Base-by-base conservation (phyloP, 768 basidiomycete genomes). In the Kwoniella botswanensis region DNA sequence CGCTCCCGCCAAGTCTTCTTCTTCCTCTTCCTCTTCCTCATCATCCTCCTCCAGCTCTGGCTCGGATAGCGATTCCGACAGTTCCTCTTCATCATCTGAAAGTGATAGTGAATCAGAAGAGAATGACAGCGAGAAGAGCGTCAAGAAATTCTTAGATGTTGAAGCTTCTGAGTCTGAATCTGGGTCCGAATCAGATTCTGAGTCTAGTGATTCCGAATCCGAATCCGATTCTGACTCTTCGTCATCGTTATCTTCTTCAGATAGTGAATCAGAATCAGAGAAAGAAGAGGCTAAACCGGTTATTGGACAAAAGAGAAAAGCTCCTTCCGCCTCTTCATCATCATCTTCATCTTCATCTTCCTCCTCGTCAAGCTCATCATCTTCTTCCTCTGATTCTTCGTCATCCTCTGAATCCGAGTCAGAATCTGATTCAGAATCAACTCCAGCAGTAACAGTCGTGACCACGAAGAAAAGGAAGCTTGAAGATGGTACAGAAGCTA, bases 401-500 rank as follows among this genome's bases (percentile, higher is more conserved):
- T 71, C 68, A 5, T 74, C 67, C 9, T 75, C 74, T 12, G 43
- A 29, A 24, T 67, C 65, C 22, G 29, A 44, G 4, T 68, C 70
- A 13, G 63, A 59, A 26, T 65, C 64, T 3, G 54, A 44, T n/a
- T 71, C 70, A 44, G 70, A 71, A 24, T 67, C 66, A 58, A 26
- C 59, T 12, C 67, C 70, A 7, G 70, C 63, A 52, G 70, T 71
- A 10, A 61, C 63, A 9, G 70, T 71, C 67, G 55, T 44, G 46
- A 65, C 65, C n/a, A 78, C 74, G 63, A 82, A 79, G 65, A 84
- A 85, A 67, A 71, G 76, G 55, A 80, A 84, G 68, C 56, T 77
- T 17, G 72, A 65, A 63, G 76, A 75, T n/a, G 50, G 63, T 24
- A 63, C 77, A 4, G 66, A 73, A 26, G 77, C 71, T 55, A 74